A percentile compares a stretch with the other conserved stretches of the same genome.
Conservation (phyloP, 2,329 filamentous ascomycete genomes). For the Tolypocladium cylindrosporum region DNA sequence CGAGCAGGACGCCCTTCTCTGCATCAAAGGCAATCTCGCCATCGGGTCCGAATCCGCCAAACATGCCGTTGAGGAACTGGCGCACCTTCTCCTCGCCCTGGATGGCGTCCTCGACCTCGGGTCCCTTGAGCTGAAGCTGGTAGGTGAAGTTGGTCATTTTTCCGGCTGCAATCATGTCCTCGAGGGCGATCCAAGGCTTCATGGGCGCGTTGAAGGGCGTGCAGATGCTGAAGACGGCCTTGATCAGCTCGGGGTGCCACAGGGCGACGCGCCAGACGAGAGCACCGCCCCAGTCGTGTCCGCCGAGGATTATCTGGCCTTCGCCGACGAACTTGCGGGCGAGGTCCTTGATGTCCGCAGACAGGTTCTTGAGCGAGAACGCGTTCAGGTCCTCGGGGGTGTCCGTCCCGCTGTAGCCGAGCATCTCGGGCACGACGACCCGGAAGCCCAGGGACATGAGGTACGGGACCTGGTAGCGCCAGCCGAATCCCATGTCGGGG, state of each 20-base stretch:
- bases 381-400: conserved; percentile 50
- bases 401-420: conserved; percentile 74
- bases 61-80: conserved; percentile 62
- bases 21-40: conserved; percentile 49
- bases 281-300: conserved; percentile 86
- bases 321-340: conserved; percentile 42
- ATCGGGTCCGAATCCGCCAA: conserved; percentile 51
- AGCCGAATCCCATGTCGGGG: conserved; percentile 74
- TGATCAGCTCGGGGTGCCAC: conserved; percentile 63
- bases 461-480: conserved; percentile 80
- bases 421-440: conserved; percentile 76
- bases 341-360: conserved; percentile 66
- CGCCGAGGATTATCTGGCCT: conserved; percentile 64
- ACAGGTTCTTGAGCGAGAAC: conserved; percentile 64
- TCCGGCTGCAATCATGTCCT: conserved; percentile 45
- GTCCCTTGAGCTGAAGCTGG: conserved; percentile 68
- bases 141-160: conserved; percentile 65
- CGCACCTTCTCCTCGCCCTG: conserved; percentile 52
- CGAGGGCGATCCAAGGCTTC: conserved; percentile 42
- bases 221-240: conserved; percentile 69
- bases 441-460: conserved; percentile 63
- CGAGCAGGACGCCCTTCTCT: conserved; percentile 52
- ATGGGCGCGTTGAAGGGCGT: conserved; percentile 58
- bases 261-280: conserved; percentile 66
- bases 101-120: conserved; percentile 50